Conservation (phyloP, 2,329 filamentous ascomycete species). For the Exophiala sp. region DNA sequence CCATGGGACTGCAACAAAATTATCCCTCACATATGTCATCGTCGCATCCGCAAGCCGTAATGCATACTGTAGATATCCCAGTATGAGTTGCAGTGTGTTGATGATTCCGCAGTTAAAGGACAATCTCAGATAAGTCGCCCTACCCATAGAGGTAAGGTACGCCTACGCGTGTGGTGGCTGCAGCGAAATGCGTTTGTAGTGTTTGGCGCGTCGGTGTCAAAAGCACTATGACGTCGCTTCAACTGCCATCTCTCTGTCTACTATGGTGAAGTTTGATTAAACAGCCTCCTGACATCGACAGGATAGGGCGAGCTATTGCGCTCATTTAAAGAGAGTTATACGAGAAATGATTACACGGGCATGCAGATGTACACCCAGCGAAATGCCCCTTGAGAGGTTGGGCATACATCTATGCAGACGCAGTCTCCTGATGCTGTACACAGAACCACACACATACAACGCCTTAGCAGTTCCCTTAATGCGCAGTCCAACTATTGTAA, state of each 20-base stretch:
- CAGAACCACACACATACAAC: no score
- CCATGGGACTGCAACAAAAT: constrained; percentile 32
- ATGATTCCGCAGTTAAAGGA: no score
- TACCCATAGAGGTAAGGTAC: neutral
- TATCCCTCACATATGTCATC: constrained; percentile 14
- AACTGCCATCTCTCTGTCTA: neutral
- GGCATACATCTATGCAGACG: no score
- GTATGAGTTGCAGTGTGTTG: no score
- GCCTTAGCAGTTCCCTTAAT: no score
- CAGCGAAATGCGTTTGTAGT: neutral
- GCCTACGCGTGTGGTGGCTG: neutral
- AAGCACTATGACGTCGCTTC: neutral
- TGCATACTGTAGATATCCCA: no score
- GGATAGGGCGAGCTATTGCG: no score
- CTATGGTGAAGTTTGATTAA: neutral
- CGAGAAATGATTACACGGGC: no score
- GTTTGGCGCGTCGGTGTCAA: neutral
- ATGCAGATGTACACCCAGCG: no score
- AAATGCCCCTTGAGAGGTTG: no score
- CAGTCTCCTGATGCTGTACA: no score
- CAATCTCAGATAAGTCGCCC: neutral
- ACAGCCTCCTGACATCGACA: neutral
- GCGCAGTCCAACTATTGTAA: no score
- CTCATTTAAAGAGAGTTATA: neutral
- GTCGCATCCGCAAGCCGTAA: constrained; percentile 6